Evolutionary conservation across 257 asterid species (phyloP), one percentile per base, ranked within the genome.

Genomic region (Solanum bulbocastanum): DNA sequence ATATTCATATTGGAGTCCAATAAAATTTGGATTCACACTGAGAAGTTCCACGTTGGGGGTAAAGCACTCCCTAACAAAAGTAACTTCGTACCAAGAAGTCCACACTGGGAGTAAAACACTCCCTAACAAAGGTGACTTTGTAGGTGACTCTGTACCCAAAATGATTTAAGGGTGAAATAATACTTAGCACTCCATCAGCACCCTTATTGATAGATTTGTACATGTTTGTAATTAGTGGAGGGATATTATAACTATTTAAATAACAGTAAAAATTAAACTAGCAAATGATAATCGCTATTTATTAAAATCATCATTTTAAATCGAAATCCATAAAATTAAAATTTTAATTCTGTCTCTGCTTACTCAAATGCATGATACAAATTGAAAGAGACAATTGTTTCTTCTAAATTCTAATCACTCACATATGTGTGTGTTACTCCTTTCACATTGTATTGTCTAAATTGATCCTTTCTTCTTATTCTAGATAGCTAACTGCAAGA

Each of bases 1-100:
- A 52, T 52, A 52, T 52, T 2, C 3, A 52, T 52, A 52, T 16
- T 16, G 0, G 9, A 16, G 3, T 18, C 0, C 0, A 1, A 52
- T 52, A 52, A 52, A 18, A 52, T 52, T 16, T 52, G 4, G 9
- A 6, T 52, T 16, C 1, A 52, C 62, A 6, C 0, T 7, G 3
- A 16, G 20, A 52, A 16, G 10, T 6, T 0, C 23, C 8, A 16
- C 9, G 0, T 1, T 16, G 0, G 3, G 6, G 0, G 1, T 49
- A 49, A 49, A 15, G 2, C 8, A 14, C 3, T 49, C 0, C 1
- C 3, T 14, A 46, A 46, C 20, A 46, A 46, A 46, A 7, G 1
- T 46, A 46, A 46, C 56, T 1, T 14, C 3, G 22, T 49, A 49
- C 6, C 3, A 49, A 14, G 3, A 13, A 46, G 6, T 46, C 7